These are phyloP conservation scores for Plasmodium gaboni DNA, from an alignment of 169 alveolate species.

Conservation along the genomic window DNA sequence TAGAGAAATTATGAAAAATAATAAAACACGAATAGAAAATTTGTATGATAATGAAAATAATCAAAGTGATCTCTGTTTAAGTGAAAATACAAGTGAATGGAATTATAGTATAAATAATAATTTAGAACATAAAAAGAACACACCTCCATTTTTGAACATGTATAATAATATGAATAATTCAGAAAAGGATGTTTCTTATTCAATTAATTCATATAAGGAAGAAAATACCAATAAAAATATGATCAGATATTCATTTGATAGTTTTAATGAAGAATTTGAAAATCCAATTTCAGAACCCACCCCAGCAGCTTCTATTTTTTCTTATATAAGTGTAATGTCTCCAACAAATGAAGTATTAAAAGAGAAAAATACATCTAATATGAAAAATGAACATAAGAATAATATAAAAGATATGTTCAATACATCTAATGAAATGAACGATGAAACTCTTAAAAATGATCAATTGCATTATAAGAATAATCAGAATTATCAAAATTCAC, in stretches of 20 bases:
- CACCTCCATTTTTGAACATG: conserved; percentile 3
- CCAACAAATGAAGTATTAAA: conserved; percentile 10
- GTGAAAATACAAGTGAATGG: conserved; percentile 20
- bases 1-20: conserved; percentile 54
- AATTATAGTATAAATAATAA: conserved; percentile 11
- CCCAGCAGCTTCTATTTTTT: conserved; percentile 60
- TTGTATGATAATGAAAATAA: conserved; percentile 42
- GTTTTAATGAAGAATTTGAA: conserved; percentile 72
- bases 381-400: neutral
- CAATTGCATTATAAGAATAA: neutral
- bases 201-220: conserved; percentile 50
- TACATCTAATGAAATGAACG: neutral
- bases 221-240: conserved; percentile 24
- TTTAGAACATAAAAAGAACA: neutral
- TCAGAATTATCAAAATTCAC: neutral
- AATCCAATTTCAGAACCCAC: conserved; percentile 58
- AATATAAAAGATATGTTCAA: neutral
- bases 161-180: conserved; percentile 11
- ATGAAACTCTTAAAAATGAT: neutral
- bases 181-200: conserved; percentile 21
- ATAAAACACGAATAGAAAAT: conserved; percentile 64
- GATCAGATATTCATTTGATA: conserved; percentile 37
- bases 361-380: neutral
- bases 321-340: conserved; percentile 34
- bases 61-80: conserved; percentile 20